Evolutionary conservation across 108 stramenopile species (phyloP).

Genomic region (Nitzschia sp.): DNA sequence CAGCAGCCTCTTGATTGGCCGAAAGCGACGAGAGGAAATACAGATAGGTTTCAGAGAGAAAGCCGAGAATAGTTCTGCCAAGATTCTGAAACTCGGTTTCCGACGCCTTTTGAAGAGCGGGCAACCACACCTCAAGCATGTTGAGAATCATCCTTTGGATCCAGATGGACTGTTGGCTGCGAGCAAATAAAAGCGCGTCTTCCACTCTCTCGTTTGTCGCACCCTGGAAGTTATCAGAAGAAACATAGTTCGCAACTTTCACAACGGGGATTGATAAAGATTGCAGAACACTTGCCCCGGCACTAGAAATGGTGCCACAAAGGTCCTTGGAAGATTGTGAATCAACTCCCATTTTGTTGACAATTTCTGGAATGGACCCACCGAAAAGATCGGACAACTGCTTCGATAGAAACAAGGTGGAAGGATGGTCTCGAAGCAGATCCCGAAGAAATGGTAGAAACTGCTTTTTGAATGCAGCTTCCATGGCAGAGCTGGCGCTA

Average conservation of each 20-base stretch:
- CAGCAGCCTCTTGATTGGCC: slow-evolving; percentile 10
- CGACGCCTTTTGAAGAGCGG: slow-evolving; percentile 24
- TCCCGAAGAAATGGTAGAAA: slow-evolving; percentile 12
- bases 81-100: slow-evolving; percentile 15
- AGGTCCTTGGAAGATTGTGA: neutral
- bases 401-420: neutral
- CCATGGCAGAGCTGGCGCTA: neutral
- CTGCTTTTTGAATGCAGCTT: neutral
- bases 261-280: slow-evolving; percentile 50
- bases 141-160: slow-evolving; percentile 49
- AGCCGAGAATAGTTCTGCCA: slow-evolving; percentile 38
- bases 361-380: neutral
- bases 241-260: slow-evolving; percentile 3
- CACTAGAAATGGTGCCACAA: slow-evolving; percentile 1
- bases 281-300: slow-evolving; percentile 25
- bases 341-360: neutral
- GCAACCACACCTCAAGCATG: slow-evolving; percentile 57
- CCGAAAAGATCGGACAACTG: neutral
- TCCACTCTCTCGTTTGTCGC: slow-evolving; percentile 28
- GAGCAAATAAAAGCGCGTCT: slow-evolving; percentile 37
- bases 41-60: slow-evolving; percentile 43
- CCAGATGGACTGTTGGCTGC: slow-evolving; percentile 35
- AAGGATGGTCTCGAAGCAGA: neutral
- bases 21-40: slow-evolving; percentile 51
- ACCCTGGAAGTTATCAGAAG: slow-evolving; percentile 31